Evolutionary conservation across 208 protist species (phyloP), one percentile per base, ranked within the genome.

Genomic region (Leishmania tarentolae): DNA sequence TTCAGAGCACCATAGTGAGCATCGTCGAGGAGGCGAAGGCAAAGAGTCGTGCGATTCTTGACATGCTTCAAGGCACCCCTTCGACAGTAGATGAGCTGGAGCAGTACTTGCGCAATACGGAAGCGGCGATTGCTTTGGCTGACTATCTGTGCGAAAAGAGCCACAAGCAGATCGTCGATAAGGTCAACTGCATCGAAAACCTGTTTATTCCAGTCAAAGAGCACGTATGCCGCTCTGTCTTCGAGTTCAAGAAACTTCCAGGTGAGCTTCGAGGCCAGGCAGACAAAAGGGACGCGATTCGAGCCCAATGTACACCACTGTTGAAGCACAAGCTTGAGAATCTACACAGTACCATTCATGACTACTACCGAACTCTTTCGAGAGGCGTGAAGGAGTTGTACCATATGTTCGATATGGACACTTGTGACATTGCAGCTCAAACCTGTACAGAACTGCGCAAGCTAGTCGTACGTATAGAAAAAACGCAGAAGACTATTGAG

Each of bases 391-490:
- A 86, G 21, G 93, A 96, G 78, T 83, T 98, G 76, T 91, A 95
- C 79, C 85, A 94, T 59, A 91, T 97, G 82, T 95, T 96, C 76
- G 95, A 89, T 75, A 57, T 96, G 42, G 93, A 98, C 28, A 94
- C 94, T 65, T 93, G 90, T 81, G 92, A 98, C 76, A 94, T 98
- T 77, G 93, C 93, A 37, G 92, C 91, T 11, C 93, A 96, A 84
- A 98, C 93, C 7, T 98, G 95, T 76, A 52, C 84, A 11, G 93
- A 96, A 74, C 86, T 96, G 56, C 86, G 91, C 42, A 88, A 91
- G 77, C 81, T 98, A 56, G 90, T 95, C 9, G 82, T 90, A 46
- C 66, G 89, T 28, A 86, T 96, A 47, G 76, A 86, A 17, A 79
- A 83, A 8, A 84, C 83, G 17, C 87, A 93, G 70, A 81, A 93